Evolutionary conservation across 2,329 filamentous ascomycete species (phyloP), one percentile per base, ranked within the genome.

Genomic region (Exophiala calicioides): DNA sequence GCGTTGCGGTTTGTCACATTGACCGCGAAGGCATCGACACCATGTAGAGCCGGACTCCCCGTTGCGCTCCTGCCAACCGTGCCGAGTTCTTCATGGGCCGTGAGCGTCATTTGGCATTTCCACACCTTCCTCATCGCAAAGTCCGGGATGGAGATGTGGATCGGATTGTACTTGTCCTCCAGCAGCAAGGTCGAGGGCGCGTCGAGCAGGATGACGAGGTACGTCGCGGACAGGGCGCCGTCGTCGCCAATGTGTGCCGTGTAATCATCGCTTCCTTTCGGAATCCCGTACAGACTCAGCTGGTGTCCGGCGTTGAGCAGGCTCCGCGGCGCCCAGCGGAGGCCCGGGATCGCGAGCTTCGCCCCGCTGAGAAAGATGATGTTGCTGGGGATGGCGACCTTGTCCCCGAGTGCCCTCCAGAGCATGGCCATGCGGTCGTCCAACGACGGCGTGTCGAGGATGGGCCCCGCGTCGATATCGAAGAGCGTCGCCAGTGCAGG

Each of bases 381-480:
- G 19, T 49, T 39, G 16, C 43, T 34, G 4, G 39, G 39, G 8
- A 44, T 32, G 9, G 18, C 20, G 19, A 49, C 39, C 26, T 31
- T 40, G 8, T 35, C 29, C 2, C 24, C 13, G 8, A 44, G 27
- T 24, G 40, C 24, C 15, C 38, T 39, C 46, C 44, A 47, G 16
- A 49, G 44, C 3, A 49, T 38, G 16, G 46, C 33, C 46, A 49
- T 49, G 16, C 46, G 33, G 3, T 49, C 46, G 21, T 49, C 40
- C 15, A 44, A 18, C 13, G 21, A 35, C 18, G 16, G 30, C 21
- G 16, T 31, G 6, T 44, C 32, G 18, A 43, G 13, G 12, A 44
- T 37, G 18, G 7, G 26, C 26, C 29, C 10, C n/a, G 20, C 21
- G n/a, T 47, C 36, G 12, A 40, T 20, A n/a, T 26, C 30, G 13